Evolutionary conservation across 257 asterid species (phyloP), one percentile per base, ranked within the genome.

Genomic region (Euphrasia confusa): DNA sequence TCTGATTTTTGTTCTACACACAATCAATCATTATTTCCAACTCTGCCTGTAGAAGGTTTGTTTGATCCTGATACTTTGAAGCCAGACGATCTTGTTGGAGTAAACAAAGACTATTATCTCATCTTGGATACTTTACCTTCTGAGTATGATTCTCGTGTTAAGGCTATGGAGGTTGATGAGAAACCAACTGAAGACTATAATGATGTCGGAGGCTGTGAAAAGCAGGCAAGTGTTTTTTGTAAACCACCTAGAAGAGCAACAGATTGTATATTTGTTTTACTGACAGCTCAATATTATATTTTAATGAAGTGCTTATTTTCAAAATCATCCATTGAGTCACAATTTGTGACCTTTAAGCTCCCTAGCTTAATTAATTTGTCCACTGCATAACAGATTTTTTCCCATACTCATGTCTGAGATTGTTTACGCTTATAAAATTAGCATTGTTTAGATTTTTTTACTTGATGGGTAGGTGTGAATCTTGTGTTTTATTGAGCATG

Each of bases 121-220:
- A 92, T 92, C 69, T 76, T 92, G 81, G 98, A 92, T 65, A 89
- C 98, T 59, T 74, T 92, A 74, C 98, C 98, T 10, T 89, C 97
- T 2, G 98, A 92, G 80, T 92, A 86, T 63, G 98, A 92, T 69
- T 92, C 98, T 53, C 91, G 96, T 63, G 98, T 89, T 37, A 92
- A 92, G 84, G 98, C 98, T 54, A 92, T 92, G 97, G 97, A 89
- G 79, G 98, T 92, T 56, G 98, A 89, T 68, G 98, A 92, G 77
- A 91, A 92, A 77, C 98, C 98, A 62, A 92, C 98, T 53, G 98
- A 92, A 79, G 95, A 92, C 73, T 92, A 92, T 74, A 86, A 89
- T 69, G 98, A 92, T 70, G 77, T 92, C 63, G 98, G 98, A 68
- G 98, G 98, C 72, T 71, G 89, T 76, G 98, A 92, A 79, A 92